Evolutionary conservation across 1,284 basidiomycete species (phyloP).

Genomic region (Vanrija sp.): DNA sequence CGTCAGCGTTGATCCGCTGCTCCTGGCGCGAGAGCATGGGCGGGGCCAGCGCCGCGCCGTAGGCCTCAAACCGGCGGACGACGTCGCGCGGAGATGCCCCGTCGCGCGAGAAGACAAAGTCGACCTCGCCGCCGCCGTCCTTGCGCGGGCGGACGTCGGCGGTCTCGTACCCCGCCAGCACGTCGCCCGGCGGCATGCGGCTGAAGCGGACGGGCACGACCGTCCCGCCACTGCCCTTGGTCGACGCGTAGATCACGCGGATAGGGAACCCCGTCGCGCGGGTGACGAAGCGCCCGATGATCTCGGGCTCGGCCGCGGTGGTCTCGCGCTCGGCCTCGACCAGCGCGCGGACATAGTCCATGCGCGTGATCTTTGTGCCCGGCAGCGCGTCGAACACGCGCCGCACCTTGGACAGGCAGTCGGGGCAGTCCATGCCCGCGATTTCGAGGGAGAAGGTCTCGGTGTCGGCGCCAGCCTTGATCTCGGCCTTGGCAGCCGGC

Average conservation of each 20-base stretch:
- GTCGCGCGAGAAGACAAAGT: neutral
- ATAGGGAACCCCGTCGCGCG: slow-evolving; percentile 14
- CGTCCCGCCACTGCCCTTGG: neutral
- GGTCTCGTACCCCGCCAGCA: neutral
- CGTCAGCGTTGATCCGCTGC: slow-evolving; percentile 15
- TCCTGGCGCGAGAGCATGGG: neutral
- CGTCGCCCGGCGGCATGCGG: neutral
- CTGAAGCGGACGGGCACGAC: neutral
- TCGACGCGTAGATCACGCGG: neutral
- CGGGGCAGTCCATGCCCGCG: slow-evolving; percentile 27
- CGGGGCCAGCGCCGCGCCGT: slow-evolving; percentile 11
- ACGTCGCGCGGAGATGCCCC: neutral
- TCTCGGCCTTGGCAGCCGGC: too few relatives aligned
- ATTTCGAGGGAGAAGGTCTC: slow-evolving; percentile 4
- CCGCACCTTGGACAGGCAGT: slow-evolving; percentile 20
- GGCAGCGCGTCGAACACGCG: slow-evolving; percentile 10
- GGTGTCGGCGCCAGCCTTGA: neutral
- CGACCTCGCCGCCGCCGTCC: neutral
- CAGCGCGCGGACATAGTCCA: slow-evolving; percentile 17
- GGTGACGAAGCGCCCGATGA: slow-evolving; percentile 6
- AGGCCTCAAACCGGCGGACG: neutral
- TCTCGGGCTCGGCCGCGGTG: slow-evolving; percentile 2
- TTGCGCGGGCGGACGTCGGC: neutral
- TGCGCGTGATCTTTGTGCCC: slow-evolving; percentile 9
- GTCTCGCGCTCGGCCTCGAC: slow-evolving; percentile 12